A percentile compares a stretch with the other conserved stretches of the same genome.
Evolutionary conservation across 2,329 filamentous ascomycete genomes (phyloP).

Genomic region (Colletotrichum plurivorum): DNA sequence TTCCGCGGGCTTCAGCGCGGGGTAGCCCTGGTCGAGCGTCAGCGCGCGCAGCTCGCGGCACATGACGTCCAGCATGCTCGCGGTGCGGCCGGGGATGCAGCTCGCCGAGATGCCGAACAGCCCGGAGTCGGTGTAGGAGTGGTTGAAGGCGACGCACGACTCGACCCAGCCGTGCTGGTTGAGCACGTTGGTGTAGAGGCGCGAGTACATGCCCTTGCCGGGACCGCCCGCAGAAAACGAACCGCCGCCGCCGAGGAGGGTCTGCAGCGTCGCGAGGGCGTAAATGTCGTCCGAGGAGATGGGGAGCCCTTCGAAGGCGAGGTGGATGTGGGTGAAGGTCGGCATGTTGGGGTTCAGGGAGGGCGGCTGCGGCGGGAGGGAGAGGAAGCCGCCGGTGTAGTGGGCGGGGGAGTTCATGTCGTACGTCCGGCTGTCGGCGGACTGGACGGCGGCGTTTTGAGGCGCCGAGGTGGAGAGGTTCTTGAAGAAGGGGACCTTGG

Average conservation of each 20-base stretch:
- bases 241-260: slow-evolving; percentile 93
- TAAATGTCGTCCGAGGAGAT: slow-evolving; percentile 95
- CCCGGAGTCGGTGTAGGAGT: slow-evolving; percentile 95
- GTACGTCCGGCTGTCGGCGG: slow-evolving; percentile 58
- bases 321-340: slow-evolving; percentile 90
- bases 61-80: slow-evolving; percentile 93
- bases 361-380: slow-evolving; percentile 84
- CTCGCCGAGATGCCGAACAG: slow-evolving; percentile 94
- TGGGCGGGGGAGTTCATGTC: slow-evolving; percentile 77
- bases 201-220: slow-evolving; percentile 99
- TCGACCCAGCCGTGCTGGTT: slow-evolving; percentile 99
- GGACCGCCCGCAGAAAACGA: slow-evolving; percentile 97
- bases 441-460: slow-evolving; percentile 70
- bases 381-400: slow-evolving; percentile 95
- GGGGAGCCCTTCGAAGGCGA: slow-evolving; percentile 94
- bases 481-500: slow-evolving; percentile 91
- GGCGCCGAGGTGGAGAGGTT: slow-evolving; percentile 84
- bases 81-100: slow-evolving; percentile 84
- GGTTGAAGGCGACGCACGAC: slow-evolving; percentile 95
- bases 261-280: slow-evolving; percentile 94
- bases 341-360: slow-evolving; percentile 83
- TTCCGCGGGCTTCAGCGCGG: slow-evolving; percentile 80
- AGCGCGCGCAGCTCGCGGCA: slow-evolving; percentile 88
- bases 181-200: slow-evolving; percentile 96
- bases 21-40: slow-evolving; percentile 81